These are phyloP conservation scores for Pisolithus tinctorius DNA, from an alignment of 768 basidiomycete species.

Conservation along the genomic window DNA sequence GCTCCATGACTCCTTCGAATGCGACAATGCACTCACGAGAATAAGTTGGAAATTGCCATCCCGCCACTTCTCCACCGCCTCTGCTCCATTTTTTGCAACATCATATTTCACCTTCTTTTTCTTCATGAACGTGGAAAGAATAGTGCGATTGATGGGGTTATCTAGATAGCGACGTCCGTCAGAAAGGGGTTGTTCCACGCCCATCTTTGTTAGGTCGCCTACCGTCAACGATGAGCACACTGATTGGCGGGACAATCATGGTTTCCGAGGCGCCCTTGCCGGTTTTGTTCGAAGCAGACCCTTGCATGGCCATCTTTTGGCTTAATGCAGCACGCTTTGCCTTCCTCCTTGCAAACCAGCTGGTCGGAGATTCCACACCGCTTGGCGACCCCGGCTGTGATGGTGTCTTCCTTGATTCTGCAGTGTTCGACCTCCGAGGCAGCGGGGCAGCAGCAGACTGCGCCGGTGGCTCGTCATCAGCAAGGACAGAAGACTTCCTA, in stretches of 20 bases:
- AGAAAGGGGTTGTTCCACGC: conserved; percentile 5
- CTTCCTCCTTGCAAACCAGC: conserved; percentile 21
- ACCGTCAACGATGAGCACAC: conserved; percentile 98
- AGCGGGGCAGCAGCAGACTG: conserved; percentile 7
- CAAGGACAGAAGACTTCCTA: conserved; percentile 25
- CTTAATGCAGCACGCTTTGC: conserved; percentile 26
- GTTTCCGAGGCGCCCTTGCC: conserved; percentile 48
- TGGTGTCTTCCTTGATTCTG: conserved; percentile 25
- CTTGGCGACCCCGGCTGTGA: conserved; percentile 31
- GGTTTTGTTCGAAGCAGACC: conserved; percentile 36
- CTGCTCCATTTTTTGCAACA: conserved; percentile 88
- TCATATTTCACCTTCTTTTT: conserved; percentile 95
- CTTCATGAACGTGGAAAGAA: conserved; percentile 94
- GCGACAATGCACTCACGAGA: conserved; percentile 50
- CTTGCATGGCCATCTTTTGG: conserved; percentile 19
- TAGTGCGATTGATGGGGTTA: conserved; percentile 97
- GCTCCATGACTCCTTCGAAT: neutral
- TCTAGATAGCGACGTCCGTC: conserved; percentile 44
- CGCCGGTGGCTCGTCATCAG: conserved; percentile 15
- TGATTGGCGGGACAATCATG: conserved; percentile 91
- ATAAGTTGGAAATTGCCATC: conserved; percentile 94
- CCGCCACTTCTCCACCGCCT: conserved; percentile 94
- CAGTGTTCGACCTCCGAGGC: conserved; percentile 20
- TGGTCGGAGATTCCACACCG: conserved; percentile 18
- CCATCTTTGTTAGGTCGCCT: conserved; percentile 19